A percentile compares a stretch with the other conserved stretches of the same genome.
Conservation (phyloP, 2,329 filamentous ascomycete species). For the Penicillium sp. region DNA sequence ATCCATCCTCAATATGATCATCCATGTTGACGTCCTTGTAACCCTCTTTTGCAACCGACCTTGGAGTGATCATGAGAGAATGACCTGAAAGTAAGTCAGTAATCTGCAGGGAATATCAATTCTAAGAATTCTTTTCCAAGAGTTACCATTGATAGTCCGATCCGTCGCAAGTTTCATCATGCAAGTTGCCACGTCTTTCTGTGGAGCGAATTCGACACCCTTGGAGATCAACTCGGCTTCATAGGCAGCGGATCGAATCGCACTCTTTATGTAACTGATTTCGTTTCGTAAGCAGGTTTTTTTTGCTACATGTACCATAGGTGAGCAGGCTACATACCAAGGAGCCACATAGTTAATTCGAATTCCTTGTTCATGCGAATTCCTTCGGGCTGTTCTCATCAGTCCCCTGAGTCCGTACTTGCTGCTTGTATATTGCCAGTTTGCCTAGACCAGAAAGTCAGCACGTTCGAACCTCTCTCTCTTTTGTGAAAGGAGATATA, state of each 20-base stretch:
- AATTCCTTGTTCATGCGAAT: slow-evolving; percentile 48
- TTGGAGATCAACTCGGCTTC: slow-evolving; percentile 16
- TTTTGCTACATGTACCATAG: no score
- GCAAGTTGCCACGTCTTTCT: slow-evolving; percentile 17
- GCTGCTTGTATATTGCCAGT: slow-evolving; percentile 48
- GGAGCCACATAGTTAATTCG: slow-evolving; percentile 54
- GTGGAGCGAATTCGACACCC: slow-evolving; percentile 22
- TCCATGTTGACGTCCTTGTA: slow-evolving; percentile 48
- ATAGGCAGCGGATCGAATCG: slow-evolving; percentile 18
- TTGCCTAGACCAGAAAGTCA: slow-evolving; percentile 23
- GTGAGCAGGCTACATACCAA: slow-evolving; percentile 34
- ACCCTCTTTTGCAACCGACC: slow-evolving; percentile 43
- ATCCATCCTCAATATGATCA: slow-evolving; percentile 41
- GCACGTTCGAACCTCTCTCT: no score
- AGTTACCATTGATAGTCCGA: slow-evolving; percentile 39
- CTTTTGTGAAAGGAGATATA: no score
- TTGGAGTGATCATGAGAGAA: slow-evolving; percentile 48
- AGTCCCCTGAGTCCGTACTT: slow-evolving; percentile 52
- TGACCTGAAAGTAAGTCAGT: slow-evolving; percentile 36
- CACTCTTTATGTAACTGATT: slow-evolving; percentile 21
- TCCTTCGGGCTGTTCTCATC: slow-evolving; percentile 47
- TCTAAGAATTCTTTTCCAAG: no score
- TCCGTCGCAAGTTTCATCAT: slow-evolving; percentile 34
- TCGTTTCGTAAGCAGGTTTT: not conserved
- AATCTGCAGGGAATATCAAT: no score